A percentile compares a stretch with the other conserved stretches of the same genome.
phyloP scores from a whole-genome alignment of 2,329 filamentous ascomycete species.

The Paecilomyces niveus region DNA sequence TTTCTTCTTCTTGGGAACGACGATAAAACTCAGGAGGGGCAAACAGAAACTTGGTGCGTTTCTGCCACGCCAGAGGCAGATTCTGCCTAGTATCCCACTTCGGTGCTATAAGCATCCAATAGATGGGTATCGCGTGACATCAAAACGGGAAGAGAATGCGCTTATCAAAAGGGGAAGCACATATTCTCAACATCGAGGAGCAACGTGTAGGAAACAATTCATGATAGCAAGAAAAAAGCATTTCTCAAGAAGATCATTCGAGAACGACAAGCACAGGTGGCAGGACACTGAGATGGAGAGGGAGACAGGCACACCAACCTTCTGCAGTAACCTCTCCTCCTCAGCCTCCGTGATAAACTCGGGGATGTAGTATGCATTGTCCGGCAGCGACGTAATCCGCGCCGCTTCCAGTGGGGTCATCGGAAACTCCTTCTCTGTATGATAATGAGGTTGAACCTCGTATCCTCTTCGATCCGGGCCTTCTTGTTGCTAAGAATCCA shows the following conservation, averaged over 20 bases:
- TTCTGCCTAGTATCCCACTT: not conserved
- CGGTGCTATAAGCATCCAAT: not conserved
- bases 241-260: no score
- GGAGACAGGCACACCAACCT: slow-evolving; percentile 44
- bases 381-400: slow-evolving; percentile 24
- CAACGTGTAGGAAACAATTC: no score
- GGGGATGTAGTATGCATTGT: slow-evolving; percentile 70
- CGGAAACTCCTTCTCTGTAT: slow-evolving; percentile 2
- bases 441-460: not conserved
- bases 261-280: not conserved
- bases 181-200: not conserved
- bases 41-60: not conserved
- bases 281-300: not conserved
- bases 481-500: not conserved
- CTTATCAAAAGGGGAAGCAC: not conserved
- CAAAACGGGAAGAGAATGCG: not conserved
- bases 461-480: not conserved
- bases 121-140: not conserved
- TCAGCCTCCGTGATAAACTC: slow-evolving; percentile 74
- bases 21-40: not conserved
- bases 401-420: slow-evolving; percentile 18
- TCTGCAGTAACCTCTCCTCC: slow-evolving; percentile 62
- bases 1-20: not conserved
- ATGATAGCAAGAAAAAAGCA: no score
- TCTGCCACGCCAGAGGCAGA: not conserved